Base-by-base conservation (phyloP, 768 basidiomycete species). In the Naematelia encephala region DNA sequence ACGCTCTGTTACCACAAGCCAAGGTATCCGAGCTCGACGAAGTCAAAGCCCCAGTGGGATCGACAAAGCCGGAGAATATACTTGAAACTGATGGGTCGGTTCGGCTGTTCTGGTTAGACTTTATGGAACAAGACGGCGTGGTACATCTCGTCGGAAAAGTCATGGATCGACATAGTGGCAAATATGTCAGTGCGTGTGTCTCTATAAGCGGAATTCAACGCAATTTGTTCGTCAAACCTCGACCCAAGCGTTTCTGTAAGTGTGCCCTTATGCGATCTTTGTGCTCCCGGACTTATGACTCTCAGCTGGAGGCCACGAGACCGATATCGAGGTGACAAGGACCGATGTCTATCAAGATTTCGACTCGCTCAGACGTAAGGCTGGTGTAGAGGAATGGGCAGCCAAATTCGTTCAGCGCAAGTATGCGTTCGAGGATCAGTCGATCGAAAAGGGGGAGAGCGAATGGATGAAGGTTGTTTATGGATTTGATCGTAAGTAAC, bases 401-500 rank as follows among this genome's bases (percentile, higher is more conserved):
- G 85, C 82, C 13, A 94, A 90, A 69, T 88, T 85, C 74, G 94
- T 99, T 13, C 84, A 86, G 62, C 82, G 93, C 23, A 89, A 86
- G 67, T 98, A 98, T 73, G 92, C 89, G 0, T 98, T 99, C 72
- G 93, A 90, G 8, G 86, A 90, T 67, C 80, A 82, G 61, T 87
- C 88, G 47, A 84, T 96, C 0, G 91, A 92, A 1, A 72, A 78
- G 49, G 87, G 84, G 19, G 86, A 92, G 73, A 81, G 82, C 4
- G 82, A 87, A 63, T 99, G 91, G 91, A 79, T 97, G 78, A 97
- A 99, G 76, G 90, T 94, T 1, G 84, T 93, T 1, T 97, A 96
- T 74, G 84, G 86, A 16, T 98, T 91, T 67, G 84, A 87, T 61
- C 86, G 94, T 91, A 60, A 64, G 85, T 68, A 11, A 5, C 3